Base-by-base conservation (phyloP, 495 filamentous ascomycete genomes). In the Xylaria venustula region DNA sequence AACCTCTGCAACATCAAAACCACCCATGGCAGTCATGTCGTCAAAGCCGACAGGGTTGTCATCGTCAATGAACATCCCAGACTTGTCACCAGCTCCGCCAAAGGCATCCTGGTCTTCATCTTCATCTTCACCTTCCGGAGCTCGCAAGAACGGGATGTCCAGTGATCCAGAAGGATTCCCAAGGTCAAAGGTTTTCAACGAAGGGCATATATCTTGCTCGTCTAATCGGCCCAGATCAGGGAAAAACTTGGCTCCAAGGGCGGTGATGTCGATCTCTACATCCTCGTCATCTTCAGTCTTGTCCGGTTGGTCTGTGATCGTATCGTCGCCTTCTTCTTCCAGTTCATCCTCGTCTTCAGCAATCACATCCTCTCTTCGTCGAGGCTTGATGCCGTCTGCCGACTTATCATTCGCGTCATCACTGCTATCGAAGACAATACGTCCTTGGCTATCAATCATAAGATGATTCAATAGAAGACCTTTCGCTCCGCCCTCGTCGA, bases 351-450 rank as follows among this genome's bases (percentile, higher is more conserved):
- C 84, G 58, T 84, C 81, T 6, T 76, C 73, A 22, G 71, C 79
- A 9, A 72, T 79, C 9, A 69, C 74, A 17, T 78, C 75, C 28
- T 71, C 69, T 56, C 73, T 78, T 30, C 73, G 71, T 51, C 68
- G 72, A 46, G 70, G 69, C 46, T 73, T 77, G 34, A 73, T 65
- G 2, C 68, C 71, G 6, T 81, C 77, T 14, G 65, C 74, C 5
- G 73, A 77, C 34, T 75, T 77, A 65, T 94, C 90, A 46, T 85
- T 83, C 50, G 86, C 81, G 67, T 99, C 95, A 70, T 99, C 94
- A 59, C 92, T 97, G 77, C 92, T 97, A 69, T 98, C 94, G 66
- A 99, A 99, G 22, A 98, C 93, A 63, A 99, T 99, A 41, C 92
- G 83, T 26, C 94, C 94, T 62, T 90, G 82, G 6, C 85, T 81